These are phyloP conservation scores for Blepharisma stoltei DNA, from an alignment of 73 alveolate genomes.

Conservation along the genomic window DNA sequence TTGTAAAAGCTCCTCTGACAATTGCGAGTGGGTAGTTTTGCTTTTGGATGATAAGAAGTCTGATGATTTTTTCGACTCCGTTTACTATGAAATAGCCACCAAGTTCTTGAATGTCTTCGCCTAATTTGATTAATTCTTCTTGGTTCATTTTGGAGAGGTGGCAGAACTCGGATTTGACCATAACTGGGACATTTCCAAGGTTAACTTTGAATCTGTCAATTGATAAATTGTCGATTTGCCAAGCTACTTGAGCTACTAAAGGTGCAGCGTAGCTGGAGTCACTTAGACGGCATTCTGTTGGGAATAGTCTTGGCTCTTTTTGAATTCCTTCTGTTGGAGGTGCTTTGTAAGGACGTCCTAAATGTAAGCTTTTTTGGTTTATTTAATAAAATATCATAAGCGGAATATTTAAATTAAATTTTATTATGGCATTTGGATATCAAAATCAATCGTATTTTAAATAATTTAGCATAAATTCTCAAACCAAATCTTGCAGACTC, in stretches of 20 bases:
- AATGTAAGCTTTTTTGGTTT: too few species aligned
- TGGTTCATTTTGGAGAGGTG: conserved; percentile 81
- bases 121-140: conserved; percentile 78
- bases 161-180: conserved; percentile 92
- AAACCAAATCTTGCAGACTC: conserved; percentile 67
- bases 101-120: conserved; percentile 93
- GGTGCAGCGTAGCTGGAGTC: conserved; percentile 90
- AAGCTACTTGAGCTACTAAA: conserved; percentile 85
- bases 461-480: too few species aligned
- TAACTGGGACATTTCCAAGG: conserved; percentile 94
- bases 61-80: conserved; percentile 92
- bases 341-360: conserved; percentile 32
- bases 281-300: conserved; percentile 93
- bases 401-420: too few species aligned
- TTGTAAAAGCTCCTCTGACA: conserved; percentile 82
- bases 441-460: conserved; percentile 34
- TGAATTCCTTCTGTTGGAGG: conserved; percentile 53
- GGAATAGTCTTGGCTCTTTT: conserved; percentile 78
- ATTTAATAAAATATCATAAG: too few species aligned
- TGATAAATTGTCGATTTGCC: conserved; percentile 84
- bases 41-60: conserved; percentile 96
- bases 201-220: conserved; percentile 79
- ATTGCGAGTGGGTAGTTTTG: conserved; percentile 97
- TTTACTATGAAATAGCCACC: conserved; percentile 98
- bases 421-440: conserved; percentile 18